Percentiles rank a stretch among this genome's conserved stretches.
These are phyloP conservation scores for Yarrowia yakushimensis DNA, from an alignment of 805 yeast species.

Conservation along the genomic window DNA sequence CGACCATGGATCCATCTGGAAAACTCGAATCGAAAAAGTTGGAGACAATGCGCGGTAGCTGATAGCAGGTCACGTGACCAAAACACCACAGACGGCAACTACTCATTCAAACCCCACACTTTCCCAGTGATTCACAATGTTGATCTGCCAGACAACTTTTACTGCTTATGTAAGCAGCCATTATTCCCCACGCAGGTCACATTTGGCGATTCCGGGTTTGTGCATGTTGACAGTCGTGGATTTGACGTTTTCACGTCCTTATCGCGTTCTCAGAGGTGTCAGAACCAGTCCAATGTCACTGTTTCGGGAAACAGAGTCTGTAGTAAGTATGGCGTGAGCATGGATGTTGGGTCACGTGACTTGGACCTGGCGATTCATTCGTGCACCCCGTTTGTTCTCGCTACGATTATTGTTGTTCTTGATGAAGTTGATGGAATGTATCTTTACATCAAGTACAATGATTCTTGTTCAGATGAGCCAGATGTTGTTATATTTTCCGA, in stretches of 20 bases:
- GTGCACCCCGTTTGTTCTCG: not conserved
- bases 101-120: not conserved
- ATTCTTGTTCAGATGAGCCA: not conserved
- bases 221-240: not conserved
- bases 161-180: not conserved
- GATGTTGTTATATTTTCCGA: not conserved
- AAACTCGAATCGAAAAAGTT: slow-evolving; percentile 3
- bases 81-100: not conserved
- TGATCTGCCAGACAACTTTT: not conserved
- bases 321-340: not conserved
- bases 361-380: not conserved
- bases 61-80: not conserved
- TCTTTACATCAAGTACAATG: not conserved
- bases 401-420: not conserved
- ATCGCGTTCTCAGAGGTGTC: not conserved
- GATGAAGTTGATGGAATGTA: slow-evolving; percentile 2
- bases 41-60: not conserved
- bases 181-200: not conserved
- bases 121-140: not conserved
- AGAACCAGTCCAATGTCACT: not conserved
- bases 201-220: not conserved
- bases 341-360: not conserved
- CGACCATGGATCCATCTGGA: slow-evolving; percentile 2
- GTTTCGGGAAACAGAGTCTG: not conserved
- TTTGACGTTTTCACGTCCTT: not conserved